Conservation (phyloP, 371 early-diverging fungal species). For the Mucor indicus region DNA sequence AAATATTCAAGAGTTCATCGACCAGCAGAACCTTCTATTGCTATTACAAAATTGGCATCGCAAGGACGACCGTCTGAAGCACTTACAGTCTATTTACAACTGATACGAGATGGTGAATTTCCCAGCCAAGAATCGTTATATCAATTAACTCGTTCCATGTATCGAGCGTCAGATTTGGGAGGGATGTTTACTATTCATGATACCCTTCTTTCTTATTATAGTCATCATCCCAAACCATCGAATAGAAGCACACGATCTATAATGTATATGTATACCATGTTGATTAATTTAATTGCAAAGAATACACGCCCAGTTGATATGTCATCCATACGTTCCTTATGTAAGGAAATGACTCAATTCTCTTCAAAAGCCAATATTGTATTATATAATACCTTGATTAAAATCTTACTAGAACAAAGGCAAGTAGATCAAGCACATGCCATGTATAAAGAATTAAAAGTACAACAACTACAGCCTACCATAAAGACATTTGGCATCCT, state of each 20-base stretch:
- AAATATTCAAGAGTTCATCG: neutral
- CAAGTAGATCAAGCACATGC: conserved; percentile 5
- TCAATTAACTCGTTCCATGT: conserved; percentile 10
- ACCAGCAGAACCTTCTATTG: conserved; percentile 18
- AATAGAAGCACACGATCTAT: conserved; percentile 2
- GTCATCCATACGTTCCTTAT: conserved; percentile 8
- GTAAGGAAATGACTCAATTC: conserved; percentile 9
- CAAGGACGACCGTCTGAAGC: conserved; percentile 19
- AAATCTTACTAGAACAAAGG: conserved; percentile 3
- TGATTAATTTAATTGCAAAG: conserved; percentile 20
- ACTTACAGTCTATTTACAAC: conserved; percentile 7
- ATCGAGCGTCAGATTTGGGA: conserved; percentile 3
- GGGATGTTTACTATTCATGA: conserved; percentile 21
- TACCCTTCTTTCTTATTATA: conserved; percentile 12
- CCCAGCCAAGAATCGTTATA: conserved; percentile 24
- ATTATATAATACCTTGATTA: conserved; percentile 20
- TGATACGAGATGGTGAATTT: conserved; percentile 7
- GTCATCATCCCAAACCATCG: neutral
- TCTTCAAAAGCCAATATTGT: neutral
- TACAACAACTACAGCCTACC: conserved; percentile 3
- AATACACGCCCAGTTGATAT: conserved; percentile 10
- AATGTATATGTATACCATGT: conserved; percentile 23
- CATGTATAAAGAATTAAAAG: conserved; percentile 1
- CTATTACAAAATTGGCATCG: conserved; percentile 10
- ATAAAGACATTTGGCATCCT: conserved; percentile 14